Evolutionary conservation across 257 asterid species (phyloP).

Genomic region (Lycium barbarum): DNA sequence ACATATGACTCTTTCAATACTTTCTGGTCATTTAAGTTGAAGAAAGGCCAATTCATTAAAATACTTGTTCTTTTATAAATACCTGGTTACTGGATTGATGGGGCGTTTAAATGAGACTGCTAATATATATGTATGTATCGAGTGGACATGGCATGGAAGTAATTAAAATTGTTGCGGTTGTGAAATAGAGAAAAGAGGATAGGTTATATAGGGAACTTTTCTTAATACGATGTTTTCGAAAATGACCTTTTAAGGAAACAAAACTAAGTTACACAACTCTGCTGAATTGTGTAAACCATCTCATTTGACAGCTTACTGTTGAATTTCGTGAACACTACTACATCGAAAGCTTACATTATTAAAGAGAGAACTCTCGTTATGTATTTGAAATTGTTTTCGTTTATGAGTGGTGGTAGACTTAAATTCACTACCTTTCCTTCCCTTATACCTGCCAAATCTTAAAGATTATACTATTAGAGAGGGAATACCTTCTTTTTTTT

Average conservation of each 20-base stretch:
- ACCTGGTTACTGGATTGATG: background rate
- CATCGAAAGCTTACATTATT: background rate
- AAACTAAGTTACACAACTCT: background rate
- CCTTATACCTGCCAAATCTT: background rate
- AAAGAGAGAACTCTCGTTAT: background rate
- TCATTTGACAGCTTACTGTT: background rate
- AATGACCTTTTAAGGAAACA: background rate
- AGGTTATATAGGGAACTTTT: background rate
- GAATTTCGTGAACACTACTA: background rate
- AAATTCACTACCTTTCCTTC: background rate
- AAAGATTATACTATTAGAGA: constrained; percentile 11
- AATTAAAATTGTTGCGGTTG: background rate
- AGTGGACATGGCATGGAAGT: background rate
- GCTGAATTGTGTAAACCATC: background rate
- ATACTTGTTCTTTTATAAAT: background rate
- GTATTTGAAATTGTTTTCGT: background rate
- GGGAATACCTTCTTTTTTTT: background rate
- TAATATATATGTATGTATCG: background rate
- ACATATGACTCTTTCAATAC: background rate
- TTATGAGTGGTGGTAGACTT: background rate
- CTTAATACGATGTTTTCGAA: background rate
- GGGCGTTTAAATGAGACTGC: background rate
- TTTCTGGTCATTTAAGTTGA: constrained; percentile 2
- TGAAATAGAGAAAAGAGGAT: background rate
- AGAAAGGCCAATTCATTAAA: background rate